phyloP scores from a whole-genome alignment of 345 rosid species.

The Corchorus olitorius region DNA sequence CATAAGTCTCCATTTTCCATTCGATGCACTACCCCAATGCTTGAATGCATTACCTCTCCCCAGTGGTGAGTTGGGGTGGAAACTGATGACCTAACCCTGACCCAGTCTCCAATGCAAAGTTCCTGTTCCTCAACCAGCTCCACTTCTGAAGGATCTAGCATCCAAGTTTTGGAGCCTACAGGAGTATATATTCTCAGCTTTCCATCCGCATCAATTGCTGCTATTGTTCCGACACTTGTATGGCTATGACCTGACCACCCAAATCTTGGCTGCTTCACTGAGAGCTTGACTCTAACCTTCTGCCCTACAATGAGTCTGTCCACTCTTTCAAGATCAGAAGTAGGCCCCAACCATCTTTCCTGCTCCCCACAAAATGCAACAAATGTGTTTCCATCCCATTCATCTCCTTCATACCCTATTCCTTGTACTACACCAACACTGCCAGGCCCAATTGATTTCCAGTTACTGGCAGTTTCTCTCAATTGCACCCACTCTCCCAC shows the following conservation, averaged over 20 bases:
- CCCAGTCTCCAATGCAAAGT: conserved; percentile 88
- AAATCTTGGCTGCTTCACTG: conserved; percentile 89
- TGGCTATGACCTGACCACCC: conserved; percentile 97
- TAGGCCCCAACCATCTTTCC: conserved; percentile 87
- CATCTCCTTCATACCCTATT: conserved; percentile 73
- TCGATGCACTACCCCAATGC: conserved; percentile 88
- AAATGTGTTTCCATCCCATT: conserved; percentile 76
- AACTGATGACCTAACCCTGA: conserved; percentile 63
- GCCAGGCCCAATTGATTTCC: conserved; percentile 86
- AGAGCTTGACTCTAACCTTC: conserved; percentile 69
- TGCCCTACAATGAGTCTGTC: conserved; percentile 65
- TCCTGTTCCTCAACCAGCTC: conserved; percentile 82
- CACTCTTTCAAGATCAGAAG: conserved; percentile 70
- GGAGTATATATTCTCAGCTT: conserved; percentile 93
- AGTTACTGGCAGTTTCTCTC: conserved; percentile 52
- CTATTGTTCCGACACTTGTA: conserved; percentile 72
- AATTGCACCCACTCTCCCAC: conserved; percentile 96
- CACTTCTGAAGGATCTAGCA: conserved; percentile 94
- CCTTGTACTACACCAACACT: conserved; percentile 89
- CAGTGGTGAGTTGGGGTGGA: conserved; percentile 83
- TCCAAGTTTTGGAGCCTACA: conserved; percentile 89
- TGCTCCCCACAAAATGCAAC: conserved; percentile 92
- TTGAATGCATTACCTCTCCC: conserved; percentile 94
- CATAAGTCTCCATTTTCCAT: conserved; percentile 79
- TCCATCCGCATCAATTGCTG: conserved; percentile 93